phyloP scores from a whole-genome alignment of 345 rosid species.

The Brassica cretica region DNA sequence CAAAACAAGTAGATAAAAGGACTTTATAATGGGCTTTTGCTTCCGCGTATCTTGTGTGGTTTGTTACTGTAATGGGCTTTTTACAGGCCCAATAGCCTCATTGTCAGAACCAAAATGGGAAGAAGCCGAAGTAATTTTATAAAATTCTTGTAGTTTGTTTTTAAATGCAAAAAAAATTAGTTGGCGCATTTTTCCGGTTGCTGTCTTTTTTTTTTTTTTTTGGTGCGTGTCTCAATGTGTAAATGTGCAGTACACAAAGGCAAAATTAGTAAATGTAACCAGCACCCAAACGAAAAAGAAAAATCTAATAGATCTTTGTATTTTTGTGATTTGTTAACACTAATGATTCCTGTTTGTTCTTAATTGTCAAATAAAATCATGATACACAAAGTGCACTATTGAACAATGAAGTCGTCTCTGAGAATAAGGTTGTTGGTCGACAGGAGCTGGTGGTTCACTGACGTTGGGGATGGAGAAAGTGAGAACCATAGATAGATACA shows the following conservation, averaged over 20 bases:
- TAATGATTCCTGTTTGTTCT: no score
- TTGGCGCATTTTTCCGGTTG: not conserved
- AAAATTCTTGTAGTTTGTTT: not conserved
- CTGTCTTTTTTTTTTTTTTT: not conserved
- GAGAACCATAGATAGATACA: no score
- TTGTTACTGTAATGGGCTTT: not conserved
- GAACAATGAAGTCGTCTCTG: no score
- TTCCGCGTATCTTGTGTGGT: not conserved
- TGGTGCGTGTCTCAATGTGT: not conserved
- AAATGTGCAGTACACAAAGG: not conserved
- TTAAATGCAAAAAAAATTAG: not conserved
- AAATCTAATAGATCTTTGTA: not conserved
- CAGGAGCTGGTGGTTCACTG: no score
- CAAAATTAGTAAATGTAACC: not conserved
- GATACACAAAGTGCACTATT: no score
- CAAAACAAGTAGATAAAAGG: not conserved
- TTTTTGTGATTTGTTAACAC: no score
- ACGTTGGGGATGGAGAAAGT: no score
- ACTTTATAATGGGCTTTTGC: slow-evolving; percentile 8
- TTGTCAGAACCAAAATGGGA: not conserved
- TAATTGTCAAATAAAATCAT: no score
- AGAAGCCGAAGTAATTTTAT: not conserved
- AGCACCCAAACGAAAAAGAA: not conserved
- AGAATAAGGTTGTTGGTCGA: no score
- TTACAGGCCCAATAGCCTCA: slow-evolving; percentile 4